Evolutionary conservation across 2,329 filamentous ascomycete species (phyloP), one percentile per base, ranked within the genome.

Genomic region (Xylariaceae sp.): DNA sequence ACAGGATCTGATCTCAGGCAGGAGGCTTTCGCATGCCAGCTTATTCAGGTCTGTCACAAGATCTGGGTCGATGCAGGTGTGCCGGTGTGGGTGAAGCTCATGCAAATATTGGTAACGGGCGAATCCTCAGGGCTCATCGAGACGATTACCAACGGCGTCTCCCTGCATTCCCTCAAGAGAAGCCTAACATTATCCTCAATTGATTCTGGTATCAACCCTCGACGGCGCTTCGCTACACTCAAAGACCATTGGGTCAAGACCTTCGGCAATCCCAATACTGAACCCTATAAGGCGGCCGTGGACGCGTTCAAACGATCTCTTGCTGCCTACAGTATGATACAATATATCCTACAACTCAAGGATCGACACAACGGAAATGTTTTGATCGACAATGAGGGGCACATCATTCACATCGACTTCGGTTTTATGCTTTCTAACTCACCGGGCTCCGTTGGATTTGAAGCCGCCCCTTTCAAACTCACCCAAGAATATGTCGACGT

Each of bases 391-490:
- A 90, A 88, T 63, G 86, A 90, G 68, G 89, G 89, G 10, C 89
- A 94, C 66, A 91, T 93, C 51, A 85, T 94, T 55, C 89, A 94
- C 66, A 94, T 94, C 55, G 89, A 94, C 70, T 94, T 94, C 69
- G 89, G 89, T 50, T 94, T 94, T 68, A 93, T 94, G 88, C 76
- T 94, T 33, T 92, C 88, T 43, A 94, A 94, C 69, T 91, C 88
- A 1, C 89, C 89, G 0, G 89, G 89, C 0, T 88, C 85, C 9
- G 89, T 94, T 66, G 89, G 88, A 2, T 94, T 94, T 63, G 89
- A 94, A 71, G 89, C 89, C 13, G 89, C 89, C 5, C 89, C 89
- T 1, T 94, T 94, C 72, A 94, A 94, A 73, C 76, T 94, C 22
- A 92, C 89, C 1, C 83, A 91, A 58, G 89, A 94, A 65, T 94